phyloP scores from a whole-genome alignment of 2,329 filamentous ascomycete genomes.

The Uncinocarpus reesii region DNA sequence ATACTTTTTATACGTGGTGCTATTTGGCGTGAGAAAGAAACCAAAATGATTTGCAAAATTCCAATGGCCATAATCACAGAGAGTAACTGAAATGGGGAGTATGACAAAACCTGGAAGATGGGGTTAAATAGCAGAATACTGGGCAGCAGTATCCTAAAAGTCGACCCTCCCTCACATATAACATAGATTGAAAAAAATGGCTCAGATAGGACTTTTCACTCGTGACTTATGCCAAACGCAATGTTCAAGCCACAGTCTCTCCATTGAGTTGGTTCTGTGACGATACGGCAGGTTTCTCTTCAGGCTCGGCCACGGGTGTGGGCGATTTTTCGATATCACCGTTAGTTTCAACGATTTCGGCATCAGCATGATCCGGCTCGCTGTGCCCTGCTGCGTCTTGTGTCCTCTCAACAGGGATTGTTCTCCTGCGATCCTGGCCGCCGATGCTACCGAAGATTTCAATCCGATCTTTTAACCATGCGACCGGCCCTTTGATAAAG shows the following conservation, averaged over 20 bases:
- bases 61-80: neutral
- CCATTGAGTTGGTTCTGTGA: neutral
- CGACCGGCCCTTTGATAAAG: conserved; percentile 43
- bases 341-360: neutral
- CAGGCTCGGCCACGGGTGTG: neutral
- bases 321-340: neutral
- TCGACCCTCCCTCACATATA: too few species aligned
- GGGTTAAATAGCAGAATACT: too few species aligned
- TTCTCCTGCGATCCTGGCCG: conserved; percentile 14
- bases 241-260: too few species aligned
- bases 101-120: too few species aligned
- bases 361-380: neutral
- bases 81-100: too few species aligned
- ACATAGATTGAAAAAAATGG: too few species aligned
- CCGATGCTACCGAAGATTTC: conserved; percentile 57
- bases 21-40: neutral
- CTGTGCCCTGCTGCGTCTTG: neutral
- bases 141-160: too few species aligned
- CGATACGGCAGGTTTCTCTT: neutral
- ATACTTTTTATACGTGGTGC: neutral
- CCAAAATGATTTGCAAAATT: neutral
- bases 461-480: conserved; percentile 71
- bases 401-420: conserved; percentile 7
- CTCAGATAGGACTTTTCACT: neutral
- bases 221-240: neutral